These are phyloP conservation scores for Mollisiaceae sp. DNA, from an alignment of 2,329 filamentous ascomycete species.

Conservation along the genomic window DNA sequence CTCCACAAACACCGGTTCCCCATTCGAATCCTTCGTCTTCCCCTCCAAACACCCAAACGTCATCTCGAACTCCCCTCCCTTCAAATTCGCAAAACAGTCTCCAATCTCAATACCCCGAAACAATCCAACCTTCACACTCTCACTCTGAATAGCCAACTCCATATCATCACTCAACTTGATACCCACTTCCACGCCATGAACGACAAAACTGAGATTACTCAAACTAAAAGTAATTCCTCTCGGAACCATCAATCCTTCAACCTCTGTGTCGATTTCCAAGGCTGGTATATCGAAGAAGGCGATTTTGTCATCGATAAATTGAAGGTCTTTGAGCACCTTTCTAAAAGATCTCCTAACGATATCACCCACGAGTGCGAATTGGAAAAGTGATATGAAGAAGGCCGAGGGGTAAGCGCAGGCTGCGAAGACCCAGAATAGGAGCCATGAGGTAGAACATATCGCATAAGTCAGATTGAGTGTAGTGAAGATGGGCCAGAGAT, in stretches of 20 bases:
- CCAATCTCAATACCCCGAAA: slow-evolving; percentile 57
- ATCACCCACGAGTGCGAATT: slow-evolving; percentile 44
- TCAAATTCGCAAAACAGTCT: slow-evolving; percentile 59
- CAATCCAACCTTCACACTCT: slow-evolving; percentile 53
- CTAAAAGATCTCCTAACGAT: slow-evolving; percentile 44
- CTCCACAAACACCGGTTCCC: slow-evolving; percentile 48
- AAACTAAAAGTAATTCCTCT: slow-evolving; percentile 57
- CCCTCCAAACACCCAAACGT: slow-evolving; percentile 50
- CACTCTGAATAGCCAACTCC: slow-evolving; percentile 56
- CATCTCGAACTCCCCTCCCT: slow-evolving; percentile 57
- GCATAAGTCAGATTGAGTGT: slow-evolving; percentile 53
- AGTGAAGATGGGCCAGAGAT: slow-evolving; percentile 53
- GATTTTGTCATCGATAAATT: slow-evolving; percentile 57
- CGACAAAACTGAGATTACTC: slow-evolving; percentile 53
- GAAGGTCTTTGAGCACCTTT: slow-evolving; percentile 44
- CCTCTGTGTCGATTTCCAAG: slow-evolving; percentile 58
- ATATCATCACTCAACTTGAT: slow-evolving; percentile 58
- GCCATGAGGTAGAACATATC: slow-evolving; percentile 56
- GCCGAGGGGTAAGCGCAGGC: slow-evolving; percentile 49
- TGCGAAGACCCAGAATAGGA: slow-evolving; percentile 52
- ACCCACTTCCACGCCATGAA: slow-evolving; percentile 58
- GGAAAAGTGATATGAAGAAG: slow-evolving; percentile 50
- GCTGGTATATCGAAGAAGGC: slow-evolving; percentile 49
- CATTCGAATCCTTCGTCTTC: slow-evolving; percentile 45
- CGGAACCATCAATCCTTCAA: slow-evolving; percentile 57